These are phyloP conservation scores for Fusarium sp. DNA, from an alignment of 2,329 filamentous ascomycete species.

Conservation along the genomic window DNA sequence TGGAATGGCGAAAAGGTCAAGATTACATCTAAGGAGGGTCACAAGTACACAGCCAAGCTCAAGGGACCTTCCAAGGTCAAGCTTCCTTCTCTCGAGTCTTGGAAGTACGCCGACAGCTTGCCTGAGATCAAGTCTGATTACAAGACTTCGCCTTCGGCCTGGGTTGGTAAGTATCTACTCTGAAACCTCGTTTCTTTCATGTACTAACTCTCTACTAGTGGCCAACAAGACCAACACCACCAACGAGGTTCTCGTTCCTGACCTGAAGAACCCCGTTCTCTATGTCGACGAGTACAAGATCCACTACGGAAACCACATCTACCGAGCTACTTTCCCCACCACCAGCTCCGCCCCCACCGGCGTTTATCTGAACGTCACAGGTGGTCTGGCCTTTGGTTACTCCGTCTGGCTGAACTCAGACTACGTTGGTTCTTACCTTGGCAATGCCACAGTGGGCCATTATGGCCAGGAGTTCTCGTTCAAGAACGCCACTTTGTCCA, in stretches of 20 bases:
- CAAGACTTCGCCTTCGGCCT: slow-evolving; percentile 58
- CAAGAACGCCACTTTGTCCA: slow-evolving; percentile 61
- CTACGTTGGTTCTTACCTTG: slow-evolving; percentile 70
- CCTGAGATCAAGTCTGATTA: slow-evolving; percentile 64
- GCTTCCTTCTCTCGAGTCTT: slow-evolving; percentile 60
- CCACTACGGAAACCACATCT: slow-evolving; percentile 68
- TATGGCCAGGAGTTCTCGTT: slow-evolving; percentile 64
- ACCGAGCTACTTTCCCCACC: slow-evolving; percentile 65
- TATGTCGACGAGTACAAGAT: slow-evolving; percentile 71
- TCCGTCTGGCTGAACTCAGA: slow-evolving; percentile 71
- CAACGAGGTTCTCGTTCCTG: slow-evolving; percentile 61
- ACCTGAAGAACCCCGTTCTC: slow-evolving; percentile 66
- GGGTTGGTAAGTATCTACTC: slow-evolving; percentile 54
- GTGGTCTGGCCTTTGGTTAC: slow-evolving; percentile 70
- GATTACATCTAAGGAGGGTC: slow-evolving; percentile 48
- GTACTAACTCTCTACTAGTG: slow-evolving; percentile 35
- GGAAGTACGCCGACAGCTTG: slow-evolving; percentile 64
- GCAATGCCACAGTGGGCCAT: slow-evolving; percentile 58
- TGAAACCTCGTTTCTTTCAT: rapidly evolving
- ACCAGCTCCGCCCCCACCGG: slow-evolving; percentile 56
- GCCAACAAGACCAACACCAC: slow-evolving; percentile 66
- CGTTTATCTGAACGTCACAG: slow-evolving; percentile 66
- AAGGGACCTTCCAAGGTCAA: slow-evolving; percentile 49
- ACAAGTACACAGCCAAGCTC: slow-evolving; percentile 50
- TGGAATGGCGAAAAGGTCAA: slow-evolving; percentile 64